Evolutionary conservation across 164 flowering plant species (phyloP).

Genomic region (Annona cherimola): DNA sequence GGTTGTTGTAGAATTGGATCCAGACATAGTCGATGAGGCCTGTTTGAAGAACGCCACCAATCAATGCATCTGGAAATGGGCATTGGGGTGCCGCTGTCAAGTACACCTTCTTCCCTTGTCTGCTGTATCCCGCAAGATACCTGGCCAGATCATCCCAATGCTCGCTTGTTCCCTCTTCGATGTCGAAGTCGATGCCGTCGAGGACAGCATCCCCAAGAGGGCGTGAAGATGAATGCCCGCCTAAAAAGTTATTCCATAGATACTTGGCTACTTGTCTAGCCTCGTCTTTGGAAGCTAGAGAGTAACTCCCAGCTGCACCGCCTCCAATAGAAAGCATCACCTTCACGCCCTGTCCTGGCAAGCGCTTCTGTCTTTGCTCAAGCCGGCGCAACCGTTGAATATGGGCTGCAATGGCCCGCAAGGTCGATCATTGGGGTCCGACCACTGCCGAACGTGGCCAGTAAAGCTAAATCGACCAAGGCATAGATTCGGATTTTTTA

Average conservation of each 20-base stretch:
- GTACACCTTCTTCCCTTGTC: slow-evolving; percentile 8
- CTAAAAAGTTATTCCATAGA: slow-evolving; percentile 10
- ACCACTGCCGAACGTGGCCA: slow-evolving; percentile 8
- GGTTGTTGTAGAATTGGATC: slow-evolving; percentile 17
- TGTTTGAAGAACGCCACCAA: slow-evolving; percentile 3
- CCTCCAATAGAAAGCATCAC: slow-evolving; percentile 8
- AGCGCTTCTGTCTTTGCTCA: slow-evolving; percentile 7
- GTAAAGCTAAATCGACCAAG: slow-evolving; percentile 9
- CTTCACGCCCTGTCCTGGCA: slow-evolving; percentile 6
- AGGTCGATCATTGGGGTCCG: slow-evolving; percentile 12
- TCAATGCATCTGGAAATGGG: slow-evolving; percentile 7
- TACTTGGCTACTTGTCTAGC: slow-evolving; percentile 4
- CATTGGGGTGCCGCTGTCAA: slow-evolving; percentile 8
- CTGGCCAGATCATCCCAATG: slow-evolving; percentile 6
- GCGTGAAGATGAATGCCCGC: slow-evolving; percentile 1
- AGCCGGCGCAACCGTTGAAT: slow-evolving; percentile 8
- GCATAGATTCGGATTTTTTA: no score
- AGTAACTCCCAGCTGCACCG: slow-evolving; percentile 2
- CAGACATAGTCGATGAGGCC: slow-evolving; percentile 30
- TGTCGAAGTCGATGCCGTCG: slow-evolving; percentile 12
- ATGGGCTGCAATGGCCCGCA: slow-evolving; percentile 10
- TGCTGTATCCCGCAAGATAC: slow-evolving; percentile 1
- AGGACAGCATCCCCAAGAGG: slow-evolving; percentile 1
- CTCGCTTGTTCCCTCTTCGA: not conserved
- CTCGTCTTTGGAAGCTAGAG: slow-evolving; percentile 6